Base-by-base conservation (phyloP, 192 early-diverging fungal genomes). In the Phlyctochytrium bullatum region DNA sequence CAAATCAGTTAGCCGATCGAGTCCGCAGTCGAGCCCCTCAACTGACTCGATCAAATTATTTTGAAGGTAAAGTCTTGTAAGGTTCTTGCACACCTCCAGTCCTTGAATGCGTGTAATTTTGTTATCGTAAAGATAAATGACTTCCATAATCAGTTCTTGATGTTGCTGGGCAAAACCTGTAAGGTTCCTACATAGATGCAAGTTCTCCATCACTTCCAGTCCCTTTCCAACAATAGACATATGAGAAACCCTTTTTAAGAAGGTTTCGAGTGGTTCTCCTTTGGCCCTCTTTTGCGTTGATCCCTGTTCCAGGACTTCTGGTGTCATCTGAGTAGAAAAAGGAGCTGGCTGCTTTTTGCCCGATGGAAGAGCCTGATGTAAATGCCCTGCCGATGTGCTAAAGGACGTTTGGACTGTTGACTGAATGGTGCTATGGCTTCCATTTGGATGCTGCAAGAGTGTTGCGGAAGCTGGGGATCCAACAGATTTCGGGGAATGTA, bases 121-220 rank as follows among this genome's bases (percentile, higher is more conserved):
- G 65, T 85, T 85, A 50, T 85, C 83, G 65, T 83, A 81, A 25
- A 85, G 61, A 61, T 83, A 85, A 34, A 85, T 51, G 14, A 81
- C 78, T 75, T 36, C 1, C n/a, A 35, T 34, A 24, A 34, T 35
- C 33, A 47, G 20, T 6, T n/a, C 29, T 30, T 54, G 58, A 64
- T 64, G n/a, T 30, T 30, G 25, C 17, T 51, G 47, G 47, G 47
- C 23, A 2, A 12, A 62, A 78, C 71, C 68, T 3, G 62, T 68
- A 52, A 78, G 66, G 51, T 78, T 78, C 34, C 63, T 68, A 62
- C 80, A 81, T 27, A 76, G 34, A 16, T 74, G 40, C 27, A 78
- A 57, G 34, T 76, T 76, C 40, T 78, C 76, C 76, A 83, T 81
- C 12, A 65, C 32, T 30, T 61, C 67, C 57, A 84, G 73, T 16